These are phyloP conservation scores for Dalbergia cochinchinensis DNA, from an alignment of 306 rosid genomes.

Conservation along the genomic window DNA sequence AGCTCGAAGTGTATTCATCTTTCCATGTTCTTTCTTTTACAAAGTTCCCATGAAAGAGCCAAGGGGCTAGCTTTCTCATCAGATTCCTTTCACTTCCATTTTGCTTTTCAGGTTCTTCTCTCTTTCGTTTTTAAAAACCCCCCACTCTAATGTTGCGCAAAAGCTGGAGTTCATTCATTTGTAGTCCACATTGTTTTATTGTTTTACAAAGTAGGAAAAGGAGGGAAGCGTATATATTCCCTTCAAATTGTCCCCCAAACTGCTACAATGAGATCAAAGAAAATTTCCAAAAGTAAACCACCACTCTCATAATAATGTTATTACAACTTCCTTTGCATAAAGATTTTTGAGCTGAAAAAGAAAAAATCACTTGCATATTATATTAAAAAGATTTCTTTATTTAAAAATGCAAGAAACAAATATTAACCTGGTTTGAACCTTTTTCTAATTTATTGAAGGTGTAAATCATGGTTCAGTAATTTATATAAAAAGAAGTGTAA, in stretches of 20 bases:
- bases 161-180: constrained; percentile 36
- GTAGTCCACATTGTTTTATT: not conserved
- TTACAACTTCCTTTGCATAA: too few species aligned
- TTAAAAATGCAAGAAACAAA: too few species aligned
- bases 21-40: not conserved
- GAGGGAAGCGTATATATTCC: constrained; percentile 12
- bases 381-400: too few species aligned
- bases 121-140: not conserved
- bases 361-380: too few species aligned
- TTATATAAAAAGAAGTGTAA: too few species aligned
- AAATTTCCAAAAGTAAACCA: too few species aligned
- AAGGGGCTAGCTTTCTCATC: constrained; percentile 6
- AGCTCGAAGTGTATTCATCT: not conserved
- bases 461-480: too few species aligned
- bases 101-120: constrained; percentile 32
- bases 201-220: constrained; percentile 3
- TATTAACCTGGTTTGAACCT: too few species aligned
- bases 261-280: too few species aligned
- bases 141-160: not conserved
- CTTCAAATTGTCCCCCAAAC: not conserved
- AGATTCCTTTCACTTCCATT: constrained; percentile 27
- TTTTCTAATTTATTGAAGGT: too few species aligned
- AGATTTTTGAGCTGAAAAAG: too few species aligned
- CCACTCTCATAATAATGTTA: too few species aligned
- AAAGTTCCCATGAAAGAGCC: constrained; percentile 26